Evolutionary conservation across 352 stramenopile genomes (phyloP), one percentile per base, ranked within the genome.

Genomic region (Pythium brachiatum): DNA sequence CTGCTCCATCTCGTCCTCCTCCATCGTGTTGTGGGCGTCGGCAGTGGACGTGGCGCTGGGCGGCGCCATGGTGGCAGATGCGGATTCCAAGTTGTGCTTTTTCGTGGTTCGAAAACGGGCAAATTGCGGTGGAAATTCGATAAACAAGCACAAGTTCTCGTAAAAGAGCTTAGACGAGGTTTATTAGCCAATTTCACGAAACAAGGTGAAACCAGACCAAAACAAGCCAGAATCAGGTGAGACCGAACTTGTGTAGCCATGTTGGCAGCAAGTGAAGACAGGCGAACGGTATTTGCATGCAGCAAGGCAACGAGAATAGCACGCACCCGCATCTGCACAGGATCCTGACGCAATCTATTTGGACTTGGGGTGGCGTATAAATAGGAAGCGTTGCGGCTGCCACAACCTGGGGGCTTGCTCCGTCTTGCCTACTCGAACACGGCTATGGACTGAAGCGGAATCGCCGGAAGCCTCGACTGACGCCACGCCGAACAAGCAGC

Each of bases 1-100:
- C 70, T 87, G 66, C 61, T 91, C 80, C 70, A 91, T 90, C 54
- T 88, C 81, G 21, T 70, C 66, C n/a, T 75, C 67, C 27, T 29
- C 46, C 16, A 31, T 36, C 38, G 59, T 50, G 36, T 44, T 21
- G n/a, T 44, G 50, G 50, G 57, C 57, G 41, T 43, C 26, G 11
- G 48, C 11, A 18, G 8, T 31, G 6, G 51, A 11, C 38, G 53
- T 46, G 12, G 41, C 36, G 44, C 4, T 12, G 38, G 13, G 41
- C 39, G 46, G 60, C 38, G 41, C 32, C 39, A 47, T 62, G 18
- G 29, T 43, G 34, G 8, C 46, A 23, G 34, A 34, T 21, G n/a
- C 25, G 11, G 20, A 44, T 21, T 31, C 8, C 34, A 41, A 15
- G 34, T 46, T 46, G 13, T 46, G 15, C 8, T 15, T 27, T 54